Evolutionary conservation across 257 asterid species (phyloP).

Genomic region (Thymus quinquecostatus): DNA sequence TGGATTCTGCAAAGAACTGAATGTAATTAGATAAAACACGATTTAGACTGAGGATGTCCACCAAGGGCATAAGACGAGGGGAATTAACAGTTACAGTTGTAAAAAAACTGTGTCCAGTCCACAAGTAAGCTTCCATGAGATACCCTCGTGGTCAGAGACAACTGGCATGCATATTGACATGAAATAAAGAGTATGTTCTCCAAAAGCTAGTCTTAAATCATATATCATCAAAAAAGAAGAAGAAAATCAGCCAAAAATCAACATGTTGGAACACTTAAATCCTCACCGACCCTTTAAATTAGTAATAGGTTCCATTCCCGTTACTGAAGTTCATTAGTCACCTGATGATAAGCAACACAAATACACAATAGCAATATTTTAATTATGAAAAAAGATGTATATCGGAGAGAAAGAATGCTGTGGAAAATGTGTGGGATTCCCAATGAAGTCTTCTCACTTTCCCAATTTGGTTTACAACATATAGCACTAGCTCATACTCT

Average conservation of each 20-base stretch:
- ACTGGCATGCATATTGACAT: neutral
- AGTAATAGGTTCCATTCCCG: constrained; percentile 21
- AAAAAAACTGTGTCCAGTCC: constrained; percentile 4
- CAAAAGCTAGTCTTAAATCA: neutral
- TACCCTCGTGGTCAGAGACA: constrained; percentile 14
- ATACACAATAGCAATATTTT: neutral
- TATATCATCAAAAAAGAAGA: constrained; percentile 5
- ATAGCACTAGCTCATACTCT: constrained; percentile 1
- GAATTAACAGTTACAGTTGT: constrained; percentile 10
- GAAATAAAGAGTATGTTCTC: neutral
- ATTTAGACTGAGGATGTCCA: constrained; percentile 1
- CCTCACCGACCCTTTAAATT: constrained; percentile 20
- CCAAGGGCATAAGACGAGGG: constrained; percentile 12
- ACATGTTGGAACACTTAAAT: constrained; percentile 4
- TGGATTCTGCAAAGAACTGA: constrained; percentile 74
- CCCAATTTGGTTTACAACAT: neutral
- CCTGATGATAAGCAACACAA: constrained; percentile 25
- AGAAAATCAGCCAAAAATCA: neutral
- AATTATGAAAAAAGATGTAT: constrained; percentile 11
- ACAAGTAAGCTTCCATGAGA: constrained; percentile 4
- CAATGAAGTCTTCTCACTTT: neutral
- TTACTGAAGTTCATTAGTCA: constrained; percentile 11
- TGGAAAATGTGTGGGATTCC: neutral
- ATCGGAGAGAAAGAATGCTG: neutral
- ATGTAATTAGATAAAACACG: constrained; percentile 24